phyloP scores from a whole-genome alignment of 2,329 filamentous ascomycete species.

The Zelopaecilomyces penicillatus region DNA sequence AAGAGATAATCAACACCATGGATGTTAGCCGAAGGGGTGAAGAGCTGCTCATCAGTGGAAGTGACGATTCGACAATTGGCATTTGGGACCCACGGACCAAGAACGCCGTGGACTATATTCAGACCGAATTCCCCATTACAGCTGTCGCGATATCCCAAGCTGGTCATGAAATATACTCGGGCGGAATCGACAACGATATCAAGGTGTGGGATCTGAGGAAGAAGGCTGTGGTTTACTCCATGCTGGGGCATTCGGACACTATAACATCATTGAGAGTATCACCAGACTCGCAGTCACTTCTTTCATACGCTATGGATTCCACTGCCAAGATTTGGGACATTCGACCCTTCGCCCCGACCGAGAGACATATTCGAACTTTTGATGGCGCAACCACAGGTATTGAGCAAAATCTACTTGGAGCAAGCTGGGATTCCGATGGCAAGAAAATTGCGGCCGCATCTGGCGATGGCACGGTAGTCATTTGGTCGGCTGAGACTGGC shows the following conservation, averaged over 20 bases:
- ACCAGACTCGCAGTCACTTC: slow-evolving; percentile 79
- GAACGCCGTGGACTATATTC: slow-evolving; percentile 76
- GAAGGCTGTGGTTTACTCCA: slow-evolving; percentile 76
- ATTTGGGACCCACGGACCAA: slow-evolving; percentile 95
- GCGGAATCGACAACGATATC: slow-evolving; percentile 94
- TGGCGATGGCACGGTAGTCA: slow-evolving; percentile 80
- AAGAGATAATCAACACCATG: slow-evolving; percentile 89
- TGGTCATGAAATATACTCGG: slow-evolving; percentile 90
- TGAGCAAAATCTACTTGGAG: slow-evolving; percentile 85
- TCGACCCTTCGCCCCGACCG: slow-evolving; percentile 81
- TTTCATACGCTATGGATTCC: slow-evolving; percentile 90
- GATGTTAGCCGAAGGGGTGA: slow-evolving; percentile 85
- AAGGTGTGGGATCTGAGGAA: slow-evolving; percentile 96
- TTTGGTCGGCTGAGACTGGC: slow-evolving; percentile 84
- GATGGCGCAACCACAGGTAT: slow-evolving; percentile 82
- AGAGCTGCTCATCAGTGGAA: slow-evolving; percentile 82
- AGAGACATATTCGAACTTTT: slow-evolving; percentile 78
- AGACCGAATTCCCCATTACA: slow-evolving; percentile 88
- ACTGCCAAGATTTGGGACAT: slow-evolving; percentile 96
- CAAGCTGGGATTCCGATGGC: slow-evolving; percentile 81
- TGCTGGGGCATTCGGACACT: slow-evolving; percentile 86
- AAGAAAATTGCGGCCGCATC: slow-evolving; percentile 83
- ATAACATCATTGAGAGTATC: slow-evolving; percentile 87
- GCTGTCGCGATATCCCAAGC: slow-evolving; percentile 86
- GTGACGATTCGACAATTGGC: slow-evolving; percentile 87